A percentile compares a stretch with the other conserved stretches of the same genome.
These are phyloP conservation scores for Trichophyton verrucosum DNA, from an alignment of 2,329 filamentous ascomycete species.

Conservation along the genomic window DNA sequence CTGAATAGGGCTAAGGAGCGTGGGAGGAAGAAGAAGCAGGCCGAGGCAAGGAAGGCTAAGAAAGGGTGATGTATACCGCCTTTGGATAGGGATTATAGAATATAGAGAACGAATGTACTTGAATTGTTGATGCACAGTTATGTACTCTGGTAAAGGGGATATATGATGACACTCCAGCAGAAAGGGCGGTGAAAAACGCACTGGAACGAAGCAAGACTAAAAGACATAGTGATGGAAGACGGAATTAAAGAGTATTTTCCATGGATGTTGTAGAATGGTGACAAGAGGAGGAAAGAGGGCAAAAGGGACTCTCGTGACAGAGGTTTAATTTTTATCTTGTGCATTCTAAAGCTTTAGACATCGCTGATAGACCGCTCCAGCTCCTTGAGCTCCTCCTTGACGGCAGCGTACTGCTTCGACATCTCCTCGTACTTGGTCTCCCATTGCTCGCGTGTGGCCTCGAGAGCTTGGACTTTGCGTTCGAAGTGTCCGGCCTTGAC, in stretches of 20 bases:
- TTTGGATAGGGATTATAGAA: background rate
- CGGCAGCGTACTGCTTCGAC: constrained; percentile 69
- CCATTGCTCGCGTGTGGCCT: constrained; percentile 84
- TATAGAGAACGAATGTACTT: background rate
- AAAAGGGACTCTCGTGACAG: background rate
- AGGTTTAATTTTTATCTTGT: background rate
- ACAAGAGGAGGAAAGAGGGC: background rate
- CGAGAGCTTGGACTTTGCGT: constrained; percentile 95
- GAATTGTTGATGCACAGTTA: background rate
- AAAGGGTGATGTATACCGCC: background rate
- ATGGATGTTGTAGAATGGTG: background rate
- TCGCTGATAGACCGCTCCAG: constrained; percentile 86
- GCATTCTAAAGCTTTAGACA: constrained; percentile 46
- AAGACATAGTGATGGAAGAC: background rate
- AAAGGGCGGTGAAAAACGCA: background rate
- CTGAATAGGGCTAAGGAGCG: constrained; percentile 49
- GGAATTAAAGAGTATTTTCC: background rate
- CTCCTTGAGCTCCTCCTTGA: constrained; percentile 84
- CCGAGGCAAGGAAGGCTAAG: constrained; percentile 40
- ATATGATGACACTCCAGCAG: background rate
- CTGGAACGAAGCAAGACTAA: background rate
- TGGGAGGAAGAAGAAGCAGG: constrained; percentile 57
- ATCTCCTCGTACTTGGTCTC: constrained; percentile 98
- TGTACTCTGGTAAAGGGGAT: background rate
- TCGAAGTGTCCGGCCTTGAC: constrained; percentile 99